Evolutionary conservation across 2,329 filamentous ascomycete genomes (phyloP).

Genomic region (Alternaria gansuensis): DNA sequence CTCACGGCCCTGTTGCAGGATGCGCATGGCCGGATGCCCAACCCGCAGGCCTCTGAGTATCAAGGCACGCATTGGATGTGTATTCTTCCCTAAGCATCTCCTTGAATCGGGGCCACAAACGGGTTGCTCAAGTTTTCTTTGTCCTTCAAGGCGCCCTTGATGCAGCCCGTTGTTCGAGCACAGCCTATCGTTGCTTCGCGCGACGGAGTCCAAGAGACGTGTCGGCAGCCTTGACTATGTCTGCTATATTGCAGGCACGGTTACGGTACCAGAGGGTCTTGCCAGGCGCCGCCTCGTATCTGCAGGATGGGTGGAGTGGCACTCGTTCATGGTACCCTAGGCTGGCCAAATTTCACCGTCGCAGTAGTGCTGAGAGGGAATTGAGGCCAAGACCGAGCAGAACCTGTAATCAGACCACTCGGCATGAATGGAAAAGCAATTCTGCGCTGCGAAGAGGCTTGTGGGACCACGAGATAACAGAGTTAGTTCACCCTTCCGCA

Average conservation of each 20-base stretch:
- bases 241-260: not conserved
- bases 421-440: slow-evolving; percentile 19
- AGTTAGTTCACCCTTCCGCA: slow-evolving; percentile 6
- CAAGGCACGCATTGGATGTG: not conserved
- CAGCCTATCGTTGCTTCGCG: slow-evolving; percentile 17
- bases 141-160: not conserved
- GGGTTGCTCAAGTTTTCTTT: not conserved
- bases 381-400: slow-evolving; percentile 3
- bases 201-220: slow-evolving; percentile 16
- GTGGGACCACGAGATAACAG: slow-evolving; percentile 8
- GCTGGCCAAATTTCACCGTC: slow-evolving; percentile 7
- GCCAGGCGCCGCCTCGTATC: slow-evolving; percentile 5
- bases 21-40: slow-evolving; percentile 14
- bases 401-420: slow-evolving; percentile 6
- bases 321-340: slow-evolving; percentile 8
- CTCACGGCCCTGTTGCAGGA: slow-evolving; percentile 2
- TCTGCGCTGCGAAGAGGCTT: slow-evolving; percentile 6
- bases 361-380: not conserved
- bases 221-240: slow-evolving; percentile 21
- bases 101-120: not conserved
- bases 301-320: slow-evolving; percentile 6
- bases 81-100: not conserved
- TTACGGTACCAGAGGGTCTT: slow-evolving; percentile 11
- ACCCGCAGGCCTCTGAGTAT: not conserved
- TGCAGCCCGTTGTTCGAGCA: not conserved